phyloP scores from a whole-genome alignment of 441 rosid species.

The Jatropha podagrica region DNA sequence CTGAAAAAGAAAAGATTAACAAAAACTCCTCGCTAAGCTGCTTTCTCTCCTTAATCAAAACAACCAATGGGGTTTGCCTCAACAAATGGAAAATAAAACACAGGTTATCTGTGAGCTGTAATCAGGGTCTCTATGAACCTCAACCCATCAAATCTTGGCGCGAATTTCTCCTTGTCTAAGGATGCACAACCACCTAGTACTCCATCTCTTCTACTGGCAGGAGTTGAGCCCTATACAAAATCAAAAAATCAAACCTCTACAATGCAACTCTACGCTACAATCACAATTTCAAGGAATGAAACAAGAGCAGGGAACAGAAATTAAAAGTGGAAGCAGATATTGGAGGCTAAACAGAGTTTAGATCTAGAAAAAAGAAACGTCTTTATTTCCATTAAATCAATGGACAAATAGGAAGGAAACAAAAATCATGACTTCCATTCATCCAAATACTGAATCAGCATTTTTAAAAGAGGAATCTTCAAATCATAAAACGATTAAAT shows the following conservation, averaged over 20 bases:
- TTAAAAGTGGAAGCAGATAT: neutral
- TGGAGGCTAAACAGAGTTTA: neutral
- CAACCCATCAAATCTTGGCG: conserved; percentile 84
- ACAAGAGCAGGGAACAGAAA: neutral
- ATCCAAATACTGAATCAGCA: no score
- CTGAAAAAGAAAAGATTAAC: neutral
- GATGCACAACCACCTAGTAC: conserved; percentile 15
- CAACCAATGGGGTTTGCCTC: conserved; percentile 18
- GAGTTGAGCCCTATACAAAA: neutral
- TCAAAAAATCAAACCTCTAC: neutral
- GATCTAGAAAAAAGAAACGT: neutral
- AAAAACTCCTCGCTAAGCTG: no score
- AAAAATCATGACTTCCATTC: no score
- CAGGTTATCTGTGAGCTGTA: conserved; percentile 70
- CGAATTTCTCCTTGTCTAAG: conserved; percentile 51
- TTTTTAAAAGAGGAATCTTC: no score
- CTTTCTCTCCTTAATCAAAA: conserved; percentile 18
- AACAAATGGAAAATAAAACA: neutral
- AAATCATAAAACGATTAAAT: no score
- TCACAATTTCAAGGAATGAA: neutral
- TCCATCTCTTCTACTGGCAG: conserved; percentile 19
- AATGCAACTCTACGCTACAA: neutral
- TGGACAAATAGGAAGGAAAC: no score
- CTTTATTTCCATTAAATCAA: no score
- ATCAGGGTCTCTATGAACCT: conserved; percentile 89